Evolutionary conservation across 768 basidiomycete species (phyloP), one percentile per base, ranked within the genome.

Genomic region (Pulveroboletus sp.): DNA sequence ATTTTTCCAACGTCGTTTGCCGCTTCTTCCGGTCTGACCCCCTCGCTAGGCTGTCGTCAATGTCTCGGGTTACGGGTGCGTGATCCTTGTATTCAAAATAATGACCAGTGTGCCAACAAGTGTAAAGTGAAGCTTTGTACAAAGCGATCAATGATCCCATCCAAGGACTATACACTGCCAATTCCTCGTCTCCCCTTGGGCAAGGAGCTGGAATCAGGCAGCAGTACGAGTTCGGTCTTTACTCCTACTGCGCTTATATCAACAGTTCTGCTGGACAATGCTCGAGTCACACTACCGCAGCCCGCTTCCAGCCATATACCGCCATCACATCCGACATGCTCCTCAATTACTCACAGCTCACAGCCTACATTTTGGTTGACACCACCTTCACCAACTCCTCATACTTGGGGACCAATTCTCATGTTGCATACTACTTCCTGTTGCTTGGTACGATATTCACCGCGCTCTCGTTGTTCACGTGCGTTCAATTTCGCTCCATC

Each of bases 191-290:
- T 38, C 82, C 87, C 5, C 78, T 91, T 2, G 75, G 73, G 42
- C 62, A 68, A 42, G 60, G 71, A 40, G 70, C 72, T 12, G 89
- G 89, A 17, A 69, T 91, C 49, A 80, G 89, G 58, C 77, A 83
- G 63, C 67, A 74, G 51, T 92, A 92, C 70, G 71, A 81, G 51
- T 91, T 85, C 55, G 89, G 89, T n/a, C 72, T 92, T 24, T 92
- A 91, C 69, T 80, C 82, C 17, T 80, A 86, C 63, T 92, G 89
- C 58, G 89, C 76, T 58, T 90, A 83, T 58, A 71, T 85, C 57
- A 77, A 81, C 55, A 66, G 69, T 37, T 74, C 75, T 18, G 72
- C 71, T 28, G 89, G 88, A 26, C 76, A 68, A 43, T 91, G 89
- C 65, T 77, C 82, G 28, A 83, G 82, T 59, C 70, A 74, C 37